phyloP scores from a whole-genome alignment of 768 basidiomycete species.

The Kwoniella heveanensis region DNA sequence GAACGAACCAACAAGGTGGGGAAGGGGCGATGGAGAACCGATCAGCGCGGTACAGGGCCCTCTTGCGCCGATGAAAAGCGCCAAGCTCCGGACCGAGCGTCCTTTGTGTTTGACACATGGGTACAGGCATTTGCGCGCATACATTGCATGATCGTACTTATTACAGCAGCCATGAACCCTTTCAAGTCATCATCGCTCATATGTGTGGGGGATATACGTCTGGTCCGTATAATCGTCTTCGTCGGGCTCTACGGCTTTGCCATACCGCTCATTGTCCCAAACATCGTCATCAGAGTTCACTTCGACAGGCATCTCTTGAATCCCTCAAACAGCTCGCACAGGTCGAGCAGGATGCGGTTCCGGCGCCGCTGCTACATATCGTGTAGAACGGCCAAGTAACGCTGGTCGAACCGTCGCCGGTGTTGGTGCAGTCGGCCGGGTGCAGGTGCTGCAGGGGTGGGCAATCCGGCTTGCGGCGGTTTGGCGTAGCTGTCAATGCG shows the following conservation, averaged over 20 bases:
- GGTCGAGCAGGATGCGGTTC: not conserved
- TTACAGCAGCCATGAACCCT: too few relatives aligned
- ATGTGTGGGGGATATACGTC: not conserved
- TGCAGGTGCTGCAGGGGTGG: not conserved
- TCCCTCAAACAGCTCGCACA: conserved; percentile 3
- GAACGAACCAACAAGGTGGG: too few relatives aligned
- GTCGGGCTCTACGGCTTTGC: too few relatives aligned
- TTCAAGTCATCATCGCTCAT: too few relatives aligned
- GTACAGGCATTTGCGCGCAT: too few relatives aligned
- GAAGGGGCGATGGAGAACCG: too few relatives aligned
- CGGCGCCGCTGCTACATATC: not conserved
- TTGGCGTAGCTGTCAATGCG: conserved; percentile 11
- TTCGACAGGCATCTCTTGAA: conserved; percentile 5
- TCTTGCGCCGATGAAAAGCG: too few relatives aligned
- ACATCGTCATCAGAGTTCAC: conserved; percentile 8
- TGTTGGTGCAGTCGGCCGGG: not conserved
- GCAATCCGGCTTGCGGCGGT: not conserved
- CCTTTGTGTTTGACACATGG: too few relatives aligned
- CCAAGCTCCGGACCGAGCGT: too few relatives aligned
- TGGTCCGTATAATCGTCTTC: conserved; percentile 5
- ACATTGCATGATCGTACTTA: too few relatives aligned
- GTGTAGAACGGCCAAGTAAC: too few relatives aligned
- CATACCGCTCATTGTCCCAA: conserved; percentile 3
- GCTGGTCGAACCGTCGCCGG: not conserved
- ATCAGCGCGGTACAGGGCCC: too few relatives aligned